Evolutionary conservation across 352 stramenopile genomes (phyloP), one percentile per base, ranked within the genome.

Genomic region (Phytopythium aichiense): DNA sequence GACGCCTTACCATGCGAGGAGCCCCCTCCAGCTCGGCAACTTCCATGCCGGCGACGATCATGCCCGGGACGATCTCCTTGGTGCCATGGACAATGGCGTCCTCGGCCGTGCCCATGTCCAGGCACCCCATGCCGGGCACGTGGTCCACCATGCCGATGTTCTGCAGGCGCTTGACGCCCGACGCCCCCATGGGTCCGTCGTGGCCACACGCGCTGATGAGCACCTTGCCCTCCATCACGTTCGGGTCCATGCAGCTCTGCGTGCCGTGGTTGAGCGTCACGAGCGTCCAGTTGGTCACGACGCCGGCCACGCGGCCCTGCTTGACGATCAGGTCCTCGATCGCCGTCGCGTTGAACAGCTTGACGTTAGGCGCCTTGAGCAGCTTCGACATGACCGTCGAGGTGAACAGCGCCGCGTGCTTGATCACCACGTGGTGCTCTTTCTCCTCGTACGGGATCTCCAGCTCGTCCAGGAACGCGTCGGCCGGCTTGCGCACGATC

Each of bases 171-270:
- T 87, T 87, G 58, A 87, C 77, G n/a, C 78, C 78, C 25, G 75
- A 84, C 0, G 78, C 78, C 18, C 78, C 78, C 75, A 88, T 85
- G 8, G 78, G 78, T 25, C 78, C 78, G 57, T 88, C 78, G 68
- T 88, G 78, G 60, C 78, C 78, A 12, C 75, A 85, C 2, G 75
- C 75, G 33, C 73, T 84, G 61, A 88, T 84, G 22, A 88, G 65
- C 61, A 88, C 78, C 63, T 88, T 88, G 65, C 75, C 74, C 55
- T 88, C 78, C 75, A 88, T 85, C 16, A 88, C 78, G 64, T 88
- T 88, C 11, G 78, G 78, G 67, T 88, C 78, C 78, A 88, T 88
- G 74, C 78, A 88, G 63, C 74, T 84, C 71, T 88, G 78, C 40
- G 78, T 88, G 65, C 74, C 76, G 62, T 88, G 78, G 76, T 85